These are phyloP conservation scores for Ogataea populi-albae DNA, from an alignment of 805 yeast species.

Conservation along the genomic window DNA sequence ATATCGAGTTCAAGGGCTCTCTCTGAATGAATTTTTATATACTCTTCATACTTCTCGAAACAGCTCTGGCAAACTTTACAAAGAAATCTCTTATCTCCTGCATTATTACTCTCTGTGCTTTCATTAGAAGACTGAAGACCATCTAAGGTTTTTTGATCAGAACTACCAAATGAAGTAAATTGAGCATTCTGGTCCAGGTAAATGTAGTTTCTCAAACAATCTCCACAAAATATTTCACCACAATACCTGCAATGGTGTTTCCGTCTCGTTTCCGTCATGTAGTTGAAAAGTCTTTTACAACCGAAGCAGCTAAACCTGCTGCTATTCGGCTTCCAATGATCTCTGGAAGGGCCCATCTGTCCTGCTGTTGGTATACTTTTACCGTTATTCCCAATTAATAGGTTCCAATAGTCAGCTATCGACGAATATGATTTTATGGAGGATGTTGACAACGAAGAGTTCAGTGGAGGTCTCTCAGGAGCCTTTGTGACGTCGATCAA, in stretches of 20 bases:
- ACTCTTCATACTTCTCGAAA: conserved; percentile 34
- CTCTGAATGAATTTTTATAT: conserved; percentile 30
- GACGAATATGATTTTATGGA: conserved; percentile 27
- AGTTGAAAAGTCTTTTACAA: conserved; percentile 69
- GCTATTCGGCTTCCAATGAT: conserved; percentile 76
- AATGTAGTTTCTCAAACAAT: conserved; percentile 34
- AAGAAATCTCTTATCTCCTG: conserved; percentile 27
- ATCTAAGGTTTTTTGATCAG: conserved; percentile 4
- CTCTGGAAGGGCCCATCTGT: conserved; percentile 46
- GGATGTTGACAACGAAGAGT: conserved; percentile 19
- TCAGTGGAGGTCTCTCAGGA: conserved; percentile 21
- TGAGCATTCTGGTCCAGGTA: conserved; percentile 35
- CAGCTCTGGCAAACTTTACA: conserved; percentile 36
- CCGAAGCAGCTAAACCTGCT: conserved; percentile 60
- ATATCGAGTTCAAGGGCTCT: conserved; percentile 25
- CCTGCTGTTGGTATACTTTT: neutral
- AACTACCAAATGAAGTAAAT: conserved; percentile 33
- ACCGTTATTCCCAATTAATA: conserved; percentile 14
- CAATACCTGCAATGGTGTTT: conserved; percentile 41
- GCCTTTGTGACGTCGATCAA: conserved; percentile 13
- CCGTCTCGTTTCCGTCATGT: conserved; percentile 61
- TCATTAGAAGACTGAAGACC: conserved; percentile 5
- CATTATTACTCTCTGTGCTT: conserved; percentile 7
- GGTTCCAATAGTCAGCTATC: conserved; percentile 28
- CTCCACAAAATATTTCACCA: conserved; percentile 40